A percentile compares a stretch with the other conserved stretches of the same genome.
These are phyloP conservation scores for Aureobasidium subglaciale DNA, from an alignment of 2,329 filamentous ascomycete genomes.

Conservation along the genomic window DNA sequence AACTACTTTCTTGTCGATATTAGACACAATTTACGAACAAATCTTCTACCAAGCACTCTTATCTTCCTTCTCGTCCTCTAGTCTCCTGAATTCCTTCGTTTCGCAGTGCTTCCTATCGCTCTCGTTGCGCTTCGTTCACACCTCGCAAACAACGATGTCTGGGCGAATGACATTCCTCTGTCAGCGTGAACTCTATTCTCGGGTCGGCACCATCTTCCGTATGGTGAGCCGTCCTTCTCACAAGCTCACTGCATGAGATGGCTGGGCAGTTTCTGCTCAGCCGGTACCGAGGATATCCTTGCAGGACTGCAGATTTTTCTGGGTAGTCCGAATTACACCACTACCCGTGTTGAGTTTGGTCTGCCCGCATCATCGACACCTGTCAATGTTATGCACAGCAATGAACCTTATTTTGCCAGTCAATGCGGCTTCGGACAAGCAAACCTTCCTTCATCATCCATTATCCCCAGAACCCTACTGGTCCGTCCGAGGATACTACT, in stretches of 20 bases:
- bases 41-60: not conserved
- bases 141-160: not conserved
- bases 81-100: not conserved
- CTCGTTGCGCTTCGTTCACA: no score
- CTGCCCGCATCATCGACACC: not conserved
- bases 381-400: not conserved
- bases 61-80: not conserved
- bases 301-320: not conserved
- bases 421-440: not conserved
- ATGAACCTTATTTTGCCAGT: not conserved
- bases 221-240: not conserved
- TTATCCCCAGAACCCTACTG: not conserved
- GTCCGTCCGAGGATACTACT: not conserved
- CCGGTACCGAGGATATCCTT: not conserved
- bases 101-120: not conserved
- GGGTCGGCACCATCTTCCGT: not conserved
- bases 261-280: not conserved
- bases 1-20: conserved; percentile 12
- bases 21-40: conserved; percentile 11
- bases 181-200: not conserved
- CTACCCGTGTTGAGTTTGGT: not conserved
- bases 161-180: not conserved
- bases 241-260: not conserved
- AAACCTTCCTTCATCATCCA: not conserved
- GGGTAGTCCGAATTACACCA: not conserved